Percentiles rank a stretch among this genome's conserved stretches.
These are phyloP conservation scores for Penicillium capsulatum DNA, from an alignment of 2,329 filamentous ascomycete species.

Conservation along the genomic window DNA sequence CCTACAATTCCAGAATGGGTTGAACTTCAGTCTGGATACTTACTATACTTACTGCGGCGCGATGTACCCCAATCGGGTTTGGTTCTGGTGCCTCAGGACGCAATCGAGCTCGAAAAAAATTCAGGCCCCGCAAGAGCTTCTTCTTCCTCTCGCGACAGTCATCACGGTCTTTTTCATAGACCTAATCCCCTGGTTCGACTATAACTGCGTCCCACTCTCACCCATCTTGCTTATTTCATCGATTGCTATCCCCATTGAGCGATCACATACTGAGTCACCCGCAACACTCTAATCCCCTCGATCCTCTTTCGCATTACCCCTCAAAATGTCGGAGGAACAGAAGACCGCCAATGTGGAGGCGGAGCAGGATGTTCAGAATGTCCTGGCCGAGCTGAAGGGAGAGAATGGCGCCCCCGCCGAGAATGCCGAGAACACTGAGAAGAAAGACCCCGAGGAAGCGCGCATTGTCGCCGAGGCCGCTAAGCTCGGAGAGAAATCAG, in stretches of 20 bases:
- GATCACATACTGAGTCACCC: too few relatives aligned
- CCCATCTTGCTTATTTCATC: too few relatives aligned
- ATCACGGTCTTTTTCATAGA: not conserved
- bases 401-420: constrained; percentile 16
- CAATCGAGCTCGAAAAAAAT: constrained; percentile 17
- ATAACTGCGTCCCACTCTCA: too few relatives aligned
- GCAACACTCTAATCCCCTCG: not conserved
- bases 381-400: constrained; percentile 44
- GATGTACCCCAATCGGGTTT: constrained; percentile 6
- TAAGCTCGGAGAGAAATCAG: constrained; percentile 38
- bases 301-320: constrained; percentile 3
- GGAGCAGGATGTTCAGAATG: constrained; percentile 45
- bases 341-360: constrained; percentile 40
- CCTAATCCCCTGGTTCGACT: too few relatives aligned
- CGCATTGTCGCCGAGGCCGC: constrained; percentile 37
- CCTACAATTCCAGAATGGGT: too few relatives aligned
- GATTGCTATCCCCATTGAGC: too few relatives aligned
- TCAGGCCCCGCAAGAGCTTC: constrained; percentile 20
- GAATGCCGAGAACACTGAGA: constrained; percentile 15
- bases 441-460: constrained; percentile 35
- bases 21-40: not conserved
- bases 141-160: not conserved
- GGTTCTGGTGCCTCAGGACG: constrained; percentile 16
- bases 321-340: constrained; percentile 32
- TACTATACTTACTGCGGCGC: not conserved